Evolutionary conservation across 495 filamentous ascomycete genomes (phyloP), one percentile per base, ranked within the genome.

Genomic region (Xylaria bambusicola): DNA sequence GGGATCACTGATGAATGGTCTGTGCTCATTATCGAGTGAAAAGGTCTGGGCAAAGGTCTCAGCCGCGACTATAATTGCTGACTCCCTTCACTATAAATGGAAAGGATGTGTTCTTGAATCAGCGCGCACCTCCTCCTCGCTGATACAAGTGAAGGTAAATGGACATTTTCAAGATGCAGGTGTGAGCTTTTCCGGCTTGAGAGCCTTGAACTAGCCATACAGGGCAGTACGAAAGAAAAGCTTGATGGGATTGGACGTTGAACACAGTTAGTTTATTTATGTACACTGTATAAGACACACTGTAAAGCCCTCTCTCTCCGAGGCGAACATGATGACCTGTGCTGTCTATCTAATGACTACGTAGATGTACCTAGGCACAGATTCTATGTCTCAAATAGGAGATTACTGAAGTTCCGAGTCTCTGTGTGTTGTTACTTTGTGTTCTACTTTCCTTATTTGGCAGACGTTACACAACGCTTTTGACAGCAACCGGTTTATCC

Each of bases 11-110:
- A 20, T 47, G 41, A 40, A 42, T 42, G 36, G 35, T 31, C 45
- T 44, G 33, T 58, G 56, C 56, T 50, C 56, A 58, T 58, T 58
- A 41, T 58, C 26, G 26, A 49, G 44, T 58, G 8, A 29, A 42
- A 24, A 6, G 12, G 15, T 38, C 15, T 54, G 24, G 17, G 24
- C 26, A 15, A 29, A 27, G 31, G 17, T 24, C 21, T 23, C 23
- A 18, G 13, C 6, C 17, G n/a, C 35, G 18, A 17, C 20, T 47
- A 5, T 18, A 41, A 24, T 24, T 26, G 46, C 45, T 18, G 21
- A 27, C 40, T 1, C 1, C 6, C 13, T 24, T 33, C 12, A 23
- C 46, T 51, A 44, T 44, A 10, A 27, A 26, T 17, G 41, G 26
- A 24, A 50, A 23, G 12, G 35, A 44, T 38, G 5, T 20, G 29